phyloP scores from a whole-genome alignment of 257 asterid species.

The Dorcoceras hygrometricum region DNA sequence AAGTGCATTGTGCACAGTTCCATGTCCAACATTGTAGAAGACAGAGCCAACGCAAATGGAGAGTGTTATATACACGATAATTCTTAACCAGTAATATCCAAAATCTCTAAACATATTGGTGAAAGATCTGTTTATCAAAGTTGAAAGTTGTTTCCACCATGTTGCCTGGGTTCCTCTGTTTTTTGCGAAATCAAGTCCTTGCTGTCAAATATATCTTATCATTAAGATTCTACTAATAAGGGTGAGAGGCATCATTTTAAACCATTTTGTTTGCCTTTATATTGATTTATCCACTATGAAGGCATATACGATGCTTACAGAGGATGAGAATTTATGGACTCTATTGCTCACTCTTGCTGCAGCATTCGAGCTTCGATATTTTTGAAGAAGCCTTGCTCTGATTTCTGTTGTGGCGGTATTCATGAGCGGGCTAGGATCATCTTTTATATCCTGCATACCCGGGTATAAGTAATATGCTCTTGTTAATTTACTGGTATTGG shows the following conservation, averaged over 20 bases:
- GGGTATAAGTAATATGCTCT: neutral
- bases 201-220: constrained; percentile 30
- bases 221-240: neutral
- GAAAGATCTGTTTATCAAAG: constrained; percentile 68
- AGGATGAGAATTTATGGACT: constrained; percentile 39
- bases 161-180: constrained; percentile 60
- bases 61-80: constrained; percentile 52
- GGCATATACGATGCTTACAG: constrained; percentile 38
- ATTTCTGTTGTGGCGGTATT: constrained; percentile 46
- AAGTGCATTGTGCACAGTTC: constrained; percentile 44
- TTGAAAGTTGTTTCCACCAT: constrained; percentile 58
- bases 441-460: constrained; percentile 37
- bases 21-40: constrained; percentile 57
- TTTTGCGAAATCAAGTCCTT: constrained; percentile 35
- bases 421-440: constrained; percentile 23
- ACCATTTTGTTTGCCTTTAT: neutral
- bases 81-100: constrained; percentile 87
- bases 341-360: constrained; percentile 38
- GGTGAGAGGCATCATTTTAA: neutral
- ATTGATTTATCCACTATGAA: too few species aligned
- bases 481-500: neutral
- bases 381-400: constrained; percentile 59
- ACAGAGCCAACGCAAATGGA: constrained; percentile 74
- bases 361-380: constrained; percentile 48
- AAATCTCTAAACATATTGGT: constrained; percentile 80